Evolutionary conservation across 805 yeast species (phyloP), one percentile per base, ranked within the genome.

Genomic region (Sungouiozyma ichnusensis): DNA sequence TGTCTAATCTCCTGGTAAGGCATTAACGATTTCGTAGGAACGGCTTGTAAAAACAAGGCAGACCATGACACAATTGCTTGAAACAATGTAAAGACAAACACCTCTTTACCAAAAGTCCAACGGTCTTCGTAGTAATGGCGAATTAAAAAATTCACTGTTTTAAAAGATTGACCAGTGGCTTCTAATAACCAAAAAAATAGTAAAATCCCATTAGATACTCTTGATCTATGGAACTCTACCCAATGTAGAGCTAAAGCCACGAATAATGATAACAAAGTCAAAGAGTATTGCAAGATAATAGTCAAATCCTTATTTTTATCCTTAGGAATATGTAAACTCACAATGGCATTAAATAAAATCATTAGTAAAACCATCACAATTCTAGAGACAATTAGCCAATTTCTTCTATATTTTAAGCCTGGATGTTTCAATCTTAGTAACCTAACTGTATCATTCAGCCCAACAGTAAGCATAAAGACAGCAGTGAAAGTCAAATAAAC

Each of bases 181-280:
- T 72, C 67, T 44, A 78, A 67, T 37, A 82, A 64, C 95, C 95
- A 90, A 62, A 75, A 90, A 48, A 81, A 69, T 33, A 90, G 71
- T 37, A 87, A 63, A 0, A 76, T 67, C 2, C 90, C 81, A 50
- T 72, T 75, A 1, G 96, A 77, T 17, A 84, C 73, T 35, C 64
- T 69, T 9, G 78, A 57, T 57, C 83, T 77, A 60, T 71, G 74
- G 53, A 77, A 81, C 58, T 90, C 97, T 44, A 82, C 57, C 61
- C 77, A 82, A 44, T 85, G 81, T 31, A 86, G 61, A 3, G 65
- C 62, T 15, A 73, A 57, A 0, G 77, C 82, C 4, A 82, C 72
- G 2, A 70, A 51, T 3, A 75, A 57, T 16, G 71, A 67, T 35
- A 68, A 43, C 27, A 60, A 46, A 48, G 63, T 53, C 35, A 64